phyloP scores from a whole-genome alignment of 805 yeast genomes.

The Ogataea nonfermentans region DNA sequence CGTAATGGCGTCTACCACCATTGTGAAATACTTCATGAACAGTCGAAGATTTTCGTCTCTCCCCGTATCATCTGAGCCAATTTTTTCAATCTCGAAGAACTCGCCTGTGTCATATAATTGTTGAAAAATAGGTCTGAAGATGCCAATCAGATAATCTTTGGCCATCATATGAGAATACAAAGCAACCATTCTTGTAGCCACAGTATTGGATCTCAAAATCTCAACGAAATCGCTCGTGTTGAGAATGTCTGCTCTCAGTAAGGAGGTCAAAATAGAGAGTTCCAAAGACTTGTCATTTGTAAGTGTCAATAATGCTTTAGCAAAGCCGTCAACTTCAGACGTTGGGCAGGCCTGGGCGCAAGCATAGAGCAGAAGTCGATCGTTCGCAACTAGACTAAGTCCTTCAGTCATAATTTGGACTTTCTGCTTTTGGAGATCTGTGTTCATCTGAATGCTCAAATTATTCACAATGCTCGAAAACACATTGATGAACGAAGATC shows the following conservation, averaged over 20 bases:
- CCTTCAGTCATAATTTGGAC: conserved; percentile 12
- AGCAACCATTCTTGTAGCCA: conserved; percentile 75
- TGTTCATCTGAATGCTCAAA: conserved; percentile 21
- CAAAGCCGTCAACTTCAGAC: conserved; percentile 66
- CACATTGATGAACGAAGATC: conserved; percentile 73
- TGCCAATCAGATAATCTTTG: conserved; percentile 48
- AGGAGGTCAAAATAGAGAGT: conserved; percentile 47
- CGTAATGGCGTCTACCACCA: conserved; percentile 58
- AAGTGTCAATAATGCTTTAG: conserved; percentile 59
- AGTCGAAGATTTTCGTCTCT: conserved; percentile 42
- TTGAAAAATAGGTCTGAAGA: conserved; percentile 56
- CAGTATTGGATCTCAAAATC: conserved; percentile 75
- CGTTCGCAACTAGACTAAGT: conserved; percentile 21
- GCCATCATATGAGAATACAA: conserved; percentile 71
- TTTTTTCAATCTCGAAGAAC: conserved; percentile 64
- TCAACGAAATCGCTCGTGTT: conserved; percentile 63
- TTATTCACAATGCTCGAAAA: conserved; percentile 60
- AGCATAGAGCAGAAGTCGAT: conserved; percentile 47
- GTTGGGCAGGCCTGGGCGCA: conserved; percentile 64
- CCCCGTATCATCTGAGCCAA: conserved; percentile 31
- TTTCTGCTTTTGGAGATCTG: conserved; percentile 12
- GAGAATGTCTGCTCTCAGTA: conserved; percentile 62
- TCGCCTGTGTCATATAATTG: conserved; percentile 49
- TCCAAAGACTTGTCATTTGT: conserved; percentile 42
- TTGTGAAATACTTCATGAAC: conserved; percentile 56